Percentiles rank a stretch among this genome's conserved stretches.
Evolutionary conservation across 1,284 basidiomycete species (phyloP).

Genomic region (Xerocomus amazonicus): DNA sequence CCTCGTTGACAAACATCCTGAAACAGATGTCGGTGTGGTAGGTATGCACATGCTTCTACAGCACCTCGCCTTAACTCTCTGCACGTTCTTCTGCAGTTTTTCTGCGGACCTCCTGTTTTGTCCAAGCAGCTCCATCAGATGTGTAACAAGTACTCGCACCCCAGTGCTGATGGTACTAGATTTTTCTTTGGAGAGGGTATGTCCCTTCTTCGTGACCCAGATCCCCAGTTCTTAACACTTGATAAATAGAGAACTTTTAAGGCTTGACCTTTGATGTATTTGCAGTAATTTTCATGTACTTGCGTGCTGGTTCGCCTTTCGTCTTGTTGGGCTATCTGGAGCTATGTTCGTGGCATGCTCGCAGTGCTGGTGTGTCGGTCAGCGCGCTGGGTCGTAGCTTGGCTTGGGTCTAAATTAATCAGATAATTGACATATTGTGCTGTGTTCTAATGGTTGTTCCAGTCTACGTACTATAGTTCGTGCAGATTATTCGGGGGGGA

Average conservation of each 20-base stretch:
- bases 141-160: constrained; percentile 83
- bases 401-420: not conserved
- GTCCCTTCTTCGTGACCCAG: constrained; percentile 11
- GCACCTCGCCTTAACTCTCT: constrained; percentile 1
- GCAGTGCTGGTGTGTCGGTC: not conserved
- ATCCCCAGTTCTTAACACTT: not conserved
- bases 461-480: too few species aligned
- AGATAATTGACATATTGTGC: not conserved
- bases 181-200: constrained; percentile 87
- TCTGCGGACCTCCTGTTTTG: constrained; percentile 74
- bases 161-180: constrained; percentile 69
- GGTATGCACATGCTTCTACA: constrained; percentile 21
- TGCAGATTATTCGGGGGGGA: too few species aligned
- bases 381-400: not conserved
- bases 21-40: constrained; percentile 82
- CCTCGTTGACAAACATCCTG: constrained; percentile 74
- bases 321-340: not conserved
- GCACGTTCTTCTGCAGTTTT: constrained; percentile 47
- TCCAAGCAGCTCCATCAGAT: constrained; percentile 69
- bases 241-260: constrained; percentile 27
- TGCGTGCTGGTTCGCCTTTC: not conserved
- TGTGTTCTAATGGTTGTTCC: not conserved
- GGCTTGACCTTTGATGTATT: not conserved
- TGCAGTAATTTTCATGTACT: not conserved
- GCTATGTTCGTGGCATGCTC: not conserved